These are phyloP conservation scores for Chondrus crispus DNA, from an alignment of 23 red algal species.

Conservation along the genomic window DNA sequence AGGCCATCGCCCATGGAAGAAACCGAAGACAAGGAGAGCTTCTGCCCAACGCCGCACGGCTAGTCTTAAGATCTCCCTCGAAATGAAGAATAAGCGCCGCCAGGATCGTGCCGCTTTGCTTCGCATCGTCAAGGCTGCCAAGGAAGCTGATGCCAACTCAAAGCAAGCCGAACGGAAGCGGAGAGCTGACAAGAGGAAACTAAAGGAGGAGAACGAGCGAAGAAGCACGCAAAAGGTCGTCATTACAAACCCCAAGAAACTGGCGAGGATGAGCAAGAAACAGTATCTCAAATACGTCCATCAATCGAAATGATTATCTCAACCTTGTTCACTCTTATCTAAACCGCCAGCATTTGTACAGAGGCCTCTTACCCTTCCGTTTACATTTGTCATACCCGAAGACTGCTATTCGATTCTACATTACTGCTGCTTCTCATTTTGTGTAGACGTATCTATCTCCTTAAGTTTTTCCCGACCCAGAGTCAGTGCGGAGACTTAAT, in stretches of 20 bases:
- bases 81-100: slow-evolving; percentile 15
- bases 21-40: slow-evolving; percentile 24
- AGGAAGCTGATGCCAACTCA: slow-evolving; percentile 49
- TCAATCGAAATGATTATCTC: not conserved
- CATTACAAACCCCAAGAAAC: slow-evolving; percentile 57
- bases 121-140: slow-evolving; percentile 37
- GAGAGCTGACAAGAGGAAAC: slow-evolving; percentile 18
- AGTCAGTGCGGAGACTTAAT: slow-evolving; percentile 46
- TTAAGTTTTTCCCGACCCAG: slow-evolving; percentile 38
- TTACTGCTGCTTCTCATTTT: not conserved
- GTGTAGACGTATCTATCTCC: too few species aligned
- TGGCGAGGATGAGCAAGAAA: slow-evolving; percentile 62
- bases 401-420: not conserved
- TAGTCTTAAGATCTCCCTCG: slow-evolving; percentile 41
- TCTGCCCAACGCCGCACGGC: slow-evolving; percentile 29
- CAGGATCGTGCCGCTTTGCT: slow-evolving; percentile 23
- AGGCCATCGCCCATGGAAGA: slow-evolving; percentile 69
- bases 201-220: slow-evolving; percentile 47
- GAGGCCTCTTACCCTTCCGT: not conserved
- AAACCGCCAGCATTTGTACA: not conserved
- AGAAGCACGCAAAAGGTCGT: slow-evolving; percentile 42
- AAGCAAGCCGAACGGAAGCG: slow-evolving; percentile 53
- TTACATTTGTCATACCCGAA: not conserved
- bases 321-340: not conserved
- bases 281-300: slow-evolving; percentile 66